Conservation (phyloP, 192 early-diverging fungal species). For the Umbelopsis sp. region DNA sequence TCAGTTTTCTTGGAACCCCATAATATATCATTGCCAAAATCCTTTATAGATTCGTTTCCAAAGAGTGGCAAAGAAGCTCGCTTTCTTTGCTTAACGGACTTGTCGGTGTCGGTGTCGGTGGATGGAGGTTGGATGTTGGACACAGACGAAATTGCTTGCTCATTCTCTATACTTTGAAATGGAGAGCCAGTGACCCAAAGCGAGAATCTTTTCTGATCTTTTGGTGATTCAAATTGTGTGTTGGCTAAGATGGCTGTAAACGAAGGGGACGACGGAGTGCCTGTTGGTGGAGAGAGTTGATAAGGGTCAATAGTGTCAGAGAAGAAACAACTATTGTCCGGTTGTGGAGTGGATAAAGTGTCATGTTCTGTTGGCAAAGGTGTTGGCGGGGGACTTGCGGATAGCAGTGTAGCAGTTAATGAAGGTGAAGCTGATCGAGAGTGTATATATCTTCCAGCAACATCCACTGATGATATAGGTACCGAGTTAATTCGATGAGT, state of each 20-base stretch:
- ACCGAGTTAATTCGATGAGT: neutral
- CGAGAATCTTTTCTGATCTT: neutral
- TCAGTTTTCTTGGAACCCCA: neutral
- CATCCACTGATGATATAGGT: neutral
- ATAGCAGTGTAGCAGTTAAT: neutral
- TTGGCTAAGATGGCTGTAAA: neutral
- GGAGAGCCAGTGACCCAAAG: neutral
- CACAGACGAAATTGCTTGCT: neutral
- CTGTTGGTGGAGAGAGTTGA: neutral
- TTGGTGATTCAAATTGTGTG: conserved; percentile 3
- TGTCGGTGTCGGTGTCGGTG: neutral
- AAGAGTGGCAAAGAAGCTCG: conserved; percentile 15
- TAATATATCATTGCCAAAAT: neutral
- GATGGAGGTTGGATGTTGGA: neutral
- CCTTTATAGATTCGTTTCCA: neutral
- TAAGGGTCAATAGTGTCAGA: neutral
- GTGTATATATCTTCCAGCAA: neutral
- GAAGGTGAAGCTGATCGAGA: neutral
- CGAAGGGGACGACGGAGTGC: neutral
- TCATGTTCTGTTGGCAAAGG: neutral
- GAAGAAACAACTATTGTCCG: neutral
- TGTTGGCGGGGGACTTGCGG: neutral
- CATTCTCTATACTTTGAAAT: neutral
- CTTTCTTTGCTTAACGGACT: neutral
- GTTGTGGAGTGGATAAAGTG: neutral